Evolutionary conservation across 2,329 filamentous ascomycete genomes (phyloP), one percentile per base, ranked within the genome.

Genomic region (Beauveria bassiana): DNA sequence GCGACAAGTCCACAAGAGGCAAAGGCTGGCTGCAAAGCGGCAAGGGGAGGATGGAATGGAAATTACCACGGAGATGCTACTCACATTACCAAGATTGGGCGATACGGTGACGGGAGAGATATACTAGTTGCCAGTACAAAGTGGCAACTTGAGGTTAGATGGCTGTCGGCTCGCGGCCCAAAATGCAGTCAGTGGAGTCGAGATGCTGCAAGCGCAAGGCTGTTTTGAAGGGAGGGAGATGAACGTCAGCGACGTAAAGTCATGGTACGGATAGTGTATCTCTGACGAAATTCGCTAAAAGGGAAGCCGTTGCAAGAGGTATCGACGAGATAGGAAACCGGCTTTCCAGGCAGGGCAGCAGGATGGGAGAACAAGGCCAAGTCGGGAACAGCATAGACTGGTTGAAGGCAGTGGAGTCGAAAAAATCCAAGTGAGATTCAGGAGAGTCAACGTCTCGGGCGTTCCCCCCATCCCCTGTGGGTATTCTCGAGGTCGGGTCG

Each of bases 221-320:
- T 59, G 42, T 60, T 60, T 49, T 16, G 31, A 61, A 63, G 62
- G 62, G 62, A 63, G 62, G 62, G 58, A 63, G 61, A 63, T 63
- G 62, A 63, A 61, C 26, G 60, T 61, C 53, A 61, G 53, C 38
- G 49, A 47, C 24, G 18, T 49, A 10, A 50, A 60, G 51, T 50
- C 52, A 51, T 45, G 18, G 24, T 12, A 50, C 31, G 16, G 28
- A n/a, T 16, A 53, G n/a, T n/a, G 40, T 46, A 54, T 51, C 53
- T 56, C 24, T 28, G 46, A 55, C 28, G 47, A 26, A 40, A 43
- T 38, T 53, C 40, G 58, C 50, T 31, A 22, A 40, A 55, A 42
- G 18, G 31, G 34, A 52, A 20, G 43, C 28, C 24, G 59, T 24
- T 52, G 20, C 43, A 57, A 18, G 9, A 40, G 46, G 14, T 26